A percentile compares a stretch with the other conserved stretches of the same genome.
Conservation (phyloP, 2,329 filamentous ascomycete species). For the Aspergillus fumigatus region DNA sequence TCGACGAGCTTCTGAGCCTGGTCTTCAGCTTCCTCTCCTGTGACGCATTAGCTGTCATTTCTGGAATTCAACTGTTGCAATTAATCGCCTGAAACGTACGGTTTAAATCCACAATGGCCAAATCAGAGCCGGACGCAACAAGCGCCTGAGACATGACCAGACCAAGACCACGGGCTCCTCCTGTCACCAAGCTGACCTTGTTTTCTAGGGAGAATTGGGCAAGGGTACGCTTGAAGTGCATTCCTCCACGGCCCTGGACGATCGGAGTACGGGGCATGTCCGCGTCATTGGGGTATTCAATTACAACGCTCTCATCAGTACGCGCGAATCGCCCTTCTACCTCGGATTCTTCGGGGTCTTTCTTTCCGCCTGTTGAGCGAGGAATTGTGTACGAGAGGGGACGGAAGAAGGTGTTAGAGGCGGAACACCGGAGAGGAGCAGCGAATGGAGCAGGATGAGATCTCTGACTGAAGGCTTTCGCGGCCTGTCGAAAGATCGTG, state of each 20-base stretch:
- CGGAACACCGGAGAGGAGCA: conserved; percentile 9
- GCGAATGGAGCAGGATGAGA: conserved; percentile 17
- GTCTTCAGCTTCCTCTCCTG: conserved; percentile 77
- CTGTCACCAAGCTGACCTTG: conserved; percentile 79
- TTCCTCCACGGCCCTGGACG: conserved; percentile 70
- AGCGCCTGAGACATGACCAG: conserved; percentile 91
- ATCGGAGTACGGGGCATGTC: conserved; percentile 68
- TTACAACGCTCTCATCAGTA: conserved; percentile 71
- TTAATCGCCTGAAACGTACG: conserved; percentile 50
- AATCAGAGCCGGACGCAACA: conserved; percentile 79
- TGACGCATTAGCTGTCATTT: not conserved
- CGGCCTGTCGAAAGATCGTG: conserved; percentile 21
- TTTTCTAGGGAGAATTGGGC: conserved; percentile 82
- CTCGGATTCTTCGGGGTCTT: conserved; percentile 25
- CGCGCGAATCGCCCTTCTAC: conserved; percentile 69
- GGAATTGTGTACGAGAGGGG: conserved; percentile 27
- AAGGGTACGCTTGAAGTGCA: conserved; percentile 80
- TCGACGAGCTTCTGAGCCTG: conserved; percentile 71
- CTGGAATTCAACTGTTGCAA: not conserved
- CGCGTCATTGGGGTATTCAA: conserved; percentile 71
- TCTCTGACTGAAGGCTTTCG: conserved; percentile 18
- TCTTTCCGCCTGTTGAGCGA: conserved; percentile 20
- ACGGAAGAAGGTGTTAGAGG: conserved; percentile 17
- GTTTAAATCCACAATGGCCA: conserved; percentile 92
- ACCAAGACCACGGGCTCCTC: conserved; percentile 82